Evolutionary conservation across 2,329 filamentous ascomycete genomes (phyloP), one percentile per base, ranked within the genome.

Genomic region (Furcasterigmium furcatum): DNA sequence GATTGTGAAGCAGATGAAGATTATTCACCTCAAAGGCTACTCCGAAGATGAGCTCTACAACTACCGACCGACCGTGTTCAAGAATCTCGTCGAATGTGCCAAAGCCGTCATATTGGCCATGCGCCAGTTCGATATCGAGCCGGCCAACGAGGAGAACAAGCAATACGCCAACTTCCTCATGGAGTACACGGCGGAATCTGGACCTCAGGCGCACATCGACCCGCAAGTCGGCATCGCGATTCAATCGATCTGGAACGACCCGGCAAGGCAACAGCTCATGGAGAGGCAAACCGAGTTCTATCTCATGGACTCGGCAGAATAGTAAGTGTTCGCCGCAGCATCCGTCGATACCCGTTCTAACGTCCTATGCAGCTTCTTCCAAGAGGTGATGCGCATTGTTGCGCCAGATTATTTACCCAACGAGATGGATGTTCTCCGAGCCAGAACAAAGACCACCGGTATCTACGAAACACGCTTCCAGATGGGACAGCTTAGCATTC

Each of bases 1-100:
- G 9, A 97, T 99, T 59, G 94, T 99, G 57, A 99, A 99, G 71
- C 94, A 99, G 77, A 99, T 99, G 94, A 99, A 97, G 72, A 99
- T 99, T 58, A 97, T 99, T 62, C 94, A 99, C 63, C 87, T 97
- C 60, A 96, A 96, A 71, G 94, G 94, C 50, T 99, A 99, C 70
- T 91, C 89, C 10, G 84, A 90, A 55, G 92, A 97, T 59, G 94
- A 99, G 68, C 78, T 97, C 41, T 87, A 87, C 59, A 86, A 96
- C 64, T 97, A 97, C 73, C 87, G 94, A 48, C 82, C 95, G 51
- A 97, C 94, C 27, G 91, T 99, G 49, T 99, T 95, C 76, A 99
- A 99, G 72, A 99, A 99, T 66, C 77, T 99, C 49, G 81, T 97
- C 56, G 94, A 99, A 70, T 99, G 94, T 74, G 89, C 91, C 55